phyloP scores from a whole-genome alignment of 1,284 basidiomycete genomes.

The Irpex sp. region DNA sequence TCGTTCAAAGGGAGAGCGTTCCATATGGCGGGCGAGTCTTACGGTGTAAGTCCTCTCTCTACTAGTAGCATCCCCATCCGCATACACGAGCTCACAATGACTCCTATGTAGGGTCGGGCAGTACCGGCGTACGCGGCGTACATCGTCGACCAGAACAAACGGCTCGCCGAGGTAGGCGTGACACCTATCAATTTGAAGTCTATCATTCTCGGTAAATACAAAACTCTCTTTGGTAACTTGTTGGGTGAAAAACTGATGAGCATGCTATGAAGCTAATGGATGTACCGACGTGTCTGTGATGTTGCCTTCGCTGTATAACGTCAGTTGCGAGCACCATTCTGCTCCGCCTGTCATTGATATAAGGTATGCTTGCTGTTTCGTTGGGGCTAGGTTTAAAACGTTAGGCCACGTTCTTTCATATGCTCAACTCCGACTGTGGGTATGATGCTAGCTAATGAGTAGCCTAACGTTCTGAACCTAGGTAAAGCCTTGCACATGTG shows the following conservation, averaged over 20 bases:
- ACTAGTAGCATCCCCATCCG: not conserved
- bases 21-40: constrained; percentile 70
- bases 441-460: too few relatives aligned
- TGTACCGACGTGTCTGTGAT: constrained; percentile 24
- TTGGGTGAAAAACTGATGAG: too few relatives aligned
- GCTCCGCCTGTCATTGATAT: constrained; percentile 25
- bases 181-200: constrained; percentile 78
- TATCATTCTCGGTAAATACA: too few relatives aligned
- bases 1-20: constrained; percentile 60
- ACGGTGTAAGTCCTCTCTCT: constrained; percentile 37
- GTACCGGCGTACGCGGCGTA: constrained; percentile 80
- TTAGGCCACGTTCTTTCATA: too few relatives aligned
- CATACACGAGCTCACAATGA: not conserved
- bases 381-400: too few relatives aligned
- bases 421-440: too few relatives aligned
- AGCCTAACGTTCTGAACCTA: too few relatives aligned
- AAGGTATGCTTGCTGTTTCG: constrained; percentile 12
- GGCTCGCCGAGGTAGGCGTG: constrained; percentile 53
- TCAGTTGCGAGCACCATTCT: constrained; percentile 26
- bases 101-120: constrained; percentile 62
- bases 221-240: too few relatives aligned
- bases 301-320: constrained; percentile 29
- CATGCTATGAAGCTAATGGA: too few relatives aligned
- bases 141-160: constrained; percentile 76
- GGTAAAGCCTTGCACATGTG: constrained; percentile 20